A percentile compares a stretch with the other conserved stretches of the same genome.
These are phyloP conservation scores for Abelmoschus esculentus DNA, from an alignment of 345 rosid species.

Conservation along the genomic window DNA sequence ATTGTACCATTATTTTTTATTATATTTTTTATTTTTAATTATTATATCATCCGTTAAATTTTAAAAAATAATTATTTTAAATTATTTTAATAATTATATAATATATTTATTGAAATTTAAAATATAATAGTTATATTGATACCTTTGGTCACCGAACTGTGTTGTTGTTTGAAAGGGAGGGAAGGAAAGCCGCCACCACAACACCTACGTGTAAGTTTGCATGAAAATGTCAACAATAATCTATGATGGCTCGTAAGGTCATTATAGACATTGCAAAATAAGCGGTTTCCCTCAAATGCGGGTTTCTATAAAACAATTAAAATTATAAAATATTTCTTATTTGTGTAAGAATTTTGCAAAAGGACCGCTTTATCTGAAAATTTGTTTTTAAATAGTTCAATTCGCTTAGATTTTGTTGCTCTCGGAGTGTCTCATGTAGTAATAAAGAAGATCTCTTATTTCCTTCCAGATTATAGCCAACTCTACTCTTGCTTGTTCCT, in stretches of 20 bases:
- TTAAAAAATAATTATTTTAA: too few species aligned
- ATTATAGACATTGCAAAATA: constrained; percentile 11
- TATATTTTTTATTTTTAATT: too few species aligned
- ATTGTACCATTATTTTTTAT: too few species aligned
- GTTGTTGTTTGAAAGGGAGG: too few species aligned
- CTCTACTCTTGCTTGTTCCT: constrained; percentile 6
- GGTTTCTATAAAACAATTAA: not conserved
- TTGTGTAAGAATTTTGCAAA: not conserved
- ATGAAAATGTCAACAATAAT: constrained; percentile 26
- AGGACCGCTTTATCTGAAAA: constrained; percentile 42
- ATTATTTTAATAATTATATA: too few species aligned
- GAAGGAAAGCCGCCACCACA: constrained; percentile 17
- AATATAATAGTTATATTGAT: too few species aligned
- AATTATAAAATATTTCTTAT: not conserved
- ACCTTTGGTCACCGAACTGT: too few species aligned
- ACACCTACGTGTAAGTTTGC: constrained; percentile 15
- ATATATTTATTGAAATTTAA: too few species aligned
- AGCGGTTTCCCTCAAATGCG: constrained; percentile 17
- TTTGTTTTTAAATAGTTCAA: too few species aligned
- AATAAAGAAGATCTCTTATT: constrained; percentile 9
- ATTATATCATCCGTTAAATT: too few species aligned
- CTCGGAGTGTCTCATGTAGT: constrained; percentile 1
- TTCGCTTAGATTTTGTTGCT: not conserved
- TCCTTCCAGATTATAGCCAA: constrained; percentile 25
- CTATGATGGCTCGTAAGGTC: not conserved